A percentile compares a stretch with the other conserved stretches of the same genome.
phyloP scores from a whole-genome alignment of 1,284 basidiomycete species.

The Ganoderma meredithae region DNA sequence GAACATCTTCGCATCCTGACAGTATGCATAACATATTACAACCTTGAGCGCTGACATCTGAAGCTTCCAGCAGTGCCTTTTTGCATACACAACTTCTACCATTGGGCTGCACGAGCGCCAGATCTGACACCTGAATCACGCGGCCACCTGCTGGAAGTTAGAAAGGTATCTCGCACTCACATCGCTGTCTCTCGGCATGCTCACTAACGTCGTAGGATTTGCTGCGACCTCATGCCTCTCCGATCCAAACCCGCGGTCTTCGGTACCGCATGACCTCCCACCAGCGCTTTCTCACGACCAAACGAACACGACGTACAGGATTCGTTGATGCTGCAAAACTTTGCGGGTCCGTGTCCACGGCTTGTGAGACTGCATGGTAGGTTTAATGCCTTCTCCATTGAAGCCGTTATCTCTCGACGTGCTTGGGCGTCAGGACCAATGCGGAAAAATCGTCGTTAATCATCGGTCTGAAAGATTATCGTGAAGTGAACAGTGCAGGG shows the following conservation, averaged over 20 bases:
- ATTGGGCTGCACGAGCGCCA: conserved; percentile 19
- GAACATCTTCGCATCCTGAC: not conserved
- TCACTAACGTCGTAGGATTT: conserved; percentile 2
- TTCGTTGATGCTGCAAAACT: conserved; percentile 13
- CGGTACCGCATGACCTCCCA: conserved; percentile 13
- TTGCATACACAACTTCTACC: conserved; percentile 16
- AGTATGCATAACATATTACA: not conserved
- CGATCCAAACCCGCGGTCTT: conserved; percentile 5
- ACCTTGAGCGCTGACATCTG: not conserved
- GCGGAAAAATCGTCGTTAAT: conserved; percentile 5
- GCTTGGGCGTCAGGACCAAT: conserved; percentile 11
- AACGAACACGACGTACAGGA: conserved; percentile 17
- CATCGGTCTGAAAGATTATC: not conserved
- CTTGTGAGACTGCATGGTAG: not conserved
- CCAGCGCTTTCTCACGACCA: conserved; percentile 15
- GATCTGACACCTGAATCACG: conserved; percentile 1
- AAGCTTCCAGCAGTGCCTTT: conserved; percentile 5
- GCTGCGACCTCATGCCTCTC: not conserved
- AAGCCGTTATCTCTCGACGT: conserved; percentile 1
- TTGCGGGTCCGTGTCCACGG: not conserved
- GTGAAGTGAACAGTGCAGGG: conserved; percentile 3
- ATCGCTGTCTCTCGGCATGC: conserved; percentile 10
- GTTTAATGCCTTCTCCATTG: not conserved
- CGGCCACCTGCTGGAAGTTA: conserved; percentile 3
- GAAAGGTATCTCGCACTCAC: not conserved